These are phyloP conservation scores for Colletotrichum siamense DNA, from an alignment of 2,329 filamentous ascomycete genomes.

Conservation along the genomic window DNA sequence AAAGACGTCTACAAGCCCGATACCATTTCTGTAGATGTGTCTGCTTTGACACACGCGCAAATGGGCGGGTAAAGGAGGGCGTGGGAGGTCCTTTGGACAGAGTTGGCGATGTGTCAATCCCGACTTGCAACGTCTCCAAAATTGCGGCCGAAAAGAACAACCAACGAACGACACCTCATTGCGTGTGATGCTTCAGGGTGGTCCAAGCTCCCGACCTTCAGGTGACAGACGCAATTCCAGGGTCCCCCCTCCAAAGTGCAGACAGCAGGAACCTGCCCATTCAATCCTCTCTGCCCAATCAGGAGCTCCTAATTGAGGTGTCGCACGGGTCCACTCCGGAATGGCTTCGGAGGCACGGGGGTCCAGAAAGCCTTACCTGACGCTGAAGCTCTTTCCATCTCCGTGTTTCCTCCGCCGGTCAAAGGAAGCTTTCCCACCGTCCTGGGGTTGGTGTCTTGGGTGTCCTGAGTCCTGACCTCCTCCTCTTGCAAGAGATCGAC, in stretches of 20 bases:
- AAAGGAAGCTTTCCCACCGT: neutral
- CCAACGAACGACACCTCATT: neutral
- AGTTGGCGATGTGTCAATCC: neutral
- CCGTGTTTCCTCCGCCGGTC: neutral
- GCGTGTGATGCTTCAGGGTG: neutral
- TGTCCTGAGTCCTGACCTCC: neutral
- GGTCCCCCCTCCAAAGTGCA: neutral
- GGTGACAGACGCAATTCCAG: neutral
- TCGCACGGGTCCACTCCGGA: neutral
- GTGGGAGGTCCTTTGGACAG: neutral
- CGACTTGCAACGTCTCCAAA: neutral
- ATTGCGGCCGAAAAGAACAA: neutral
- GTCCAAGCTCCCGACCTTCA: neutral
- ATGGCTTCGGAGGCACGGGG: neutral
- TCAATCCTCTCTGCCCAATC: neutral
- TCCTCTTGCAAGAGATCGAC: neutral
- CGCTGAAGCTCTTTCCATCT: neutral
- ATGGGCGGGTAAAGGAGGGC: neutral
- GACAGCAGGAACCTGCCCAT: neutral
- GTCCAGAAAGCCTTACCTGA: constrained; percentile 1
- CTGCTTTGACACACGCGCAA: neutral
- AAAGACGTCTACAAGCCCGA: neutral
- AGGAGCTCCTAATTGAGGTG: neutral
- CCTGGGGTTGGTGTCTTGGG: neutral
- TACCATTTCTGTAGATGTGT: neutral